phyloP scores from a whole-genome alignment of 345 rosid genomes.

The Salix dunnii region DNA sequence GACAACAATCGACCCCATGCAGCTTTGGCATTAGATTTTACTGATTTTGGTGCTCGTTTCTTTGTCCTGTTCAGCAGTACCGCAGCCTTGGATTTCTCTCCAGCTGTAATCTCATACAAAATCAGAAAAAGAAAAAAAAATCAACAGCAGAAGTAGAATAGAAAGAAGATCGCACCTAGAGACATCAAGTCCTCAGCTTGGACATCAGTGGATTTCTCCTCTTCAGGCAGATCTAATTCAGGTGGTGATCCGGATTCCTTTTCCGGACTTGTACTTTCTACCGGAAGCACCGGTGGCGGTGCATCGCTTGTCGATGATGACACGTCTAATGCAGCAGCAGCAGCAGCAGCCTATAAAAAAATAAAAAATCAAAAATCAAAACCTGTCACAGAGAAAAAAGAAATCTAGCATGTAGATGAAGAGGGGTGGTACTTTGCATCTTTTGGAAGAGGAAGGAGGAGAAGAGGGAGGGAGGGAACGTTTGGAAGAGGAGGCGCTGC shows the following conservation, averaged over 20 bases:
- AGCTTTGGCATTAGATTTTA: conserved; percentile 39
- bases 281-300: conserved; percentile 25
- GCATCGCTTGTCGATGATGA: conserved; percentile 52
- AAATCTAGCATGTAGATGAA: background rate
- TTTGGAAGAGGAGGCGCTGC: conserved; percentile 82
- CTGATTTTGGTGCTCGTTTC: conserved; percentile 35
- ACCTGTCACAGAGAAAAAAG: background rate
- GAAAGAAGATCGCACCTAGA: conserved; percentile 48
- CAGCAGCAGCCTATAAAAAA: conserved; percentile 28
- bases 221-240: conserved; percentile 63
- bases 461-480: conserved; percentile 46
- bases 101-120: conserved; percentile 33
- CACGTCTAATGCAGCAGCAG: conserved; percentile 39
- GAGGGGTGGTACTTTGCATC: conserved; percentile 63
- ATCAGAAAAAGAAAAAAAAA: background rate
- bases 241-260: conserved; percentile 57
- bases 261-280: conserved; percentile 33
- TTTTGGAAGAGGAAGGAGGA: conserved; percentile 51
- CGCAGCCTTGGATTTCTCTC: conserved; percentile 39
- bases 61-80: conserved; percentile 29
- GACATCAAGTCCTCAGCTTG: conserved; percentile 49
- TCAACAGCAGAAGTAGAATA: conserved; percentile 16
- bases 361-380: conserved; percentile 22
- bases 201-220: conserved; percentile 42
- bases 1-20: conserved; percentile 95